These are phyloP conservation scores for Pseudopithomyces chartarum DNA, from an alignment of 2,329 filamentous ascomycete genomes.

Conservation along the genomic window DNA sequence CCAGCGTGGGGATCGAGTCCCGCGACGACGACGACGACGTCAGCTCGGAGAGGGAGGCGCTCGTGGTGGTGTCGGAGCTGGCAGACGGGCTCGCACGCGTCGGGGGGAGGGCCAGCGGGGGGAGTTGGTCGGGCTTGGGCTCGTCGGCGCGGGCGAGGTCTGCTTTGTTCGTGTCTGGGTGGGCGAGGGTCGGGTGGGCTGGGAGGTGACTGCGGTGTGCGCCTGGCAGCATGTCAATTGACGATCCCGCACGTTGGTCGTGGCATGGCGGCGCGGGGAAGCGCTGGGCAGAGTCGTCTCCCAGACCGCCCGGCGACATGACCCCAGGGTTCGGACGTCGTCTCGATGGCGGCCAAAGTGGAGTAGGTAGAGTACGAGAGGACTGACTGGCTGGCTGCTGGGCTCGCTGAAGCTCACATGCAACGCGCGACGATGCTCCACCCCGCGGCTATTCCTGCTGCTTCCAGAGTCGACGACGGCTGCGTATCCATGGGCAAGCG, in stretches of 20 bases:
- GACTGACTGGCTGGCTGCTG: conserved; percentile 9
- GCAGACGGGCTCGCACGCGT: conserved; percentile 35
- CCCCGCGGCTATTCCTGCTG: conserved; percentile 39
- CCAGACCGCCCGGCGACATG: conserved; percentile 23
- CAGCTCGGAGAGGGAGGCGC: conserved; percentile 33
- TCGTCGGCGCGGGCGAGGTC: conserved; percentile 19
- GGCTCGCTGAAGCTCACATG: conserved; percentile 22
- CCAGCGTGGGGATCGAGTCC: conserved; percentile 27
- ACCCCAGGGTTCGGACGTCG: conserved; percentile 18
- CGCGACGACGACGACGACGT: conserved; percentile 36
- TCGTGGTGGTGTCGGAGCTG: conserved; percentile 30
- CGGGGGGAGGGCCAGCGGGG: conserved; percentile 18
- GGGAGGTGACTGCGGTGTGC: conserved; percentile 15
- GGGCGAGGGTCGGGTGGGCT: conserved; percentile 9
- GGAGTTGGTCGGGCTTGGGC: conserved; percentile 8
- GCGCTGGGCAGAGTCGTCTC: conserved; percentile 14
- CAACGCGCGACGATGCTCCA: conserved; percentile 21
- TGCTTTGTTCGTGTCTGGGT: conserved; percentile 28
- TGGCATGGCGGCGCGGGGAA: conserved; percentile 12
- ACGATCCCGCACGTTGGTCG: conserved; percentile 9
- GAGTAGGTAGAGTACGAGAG: conserved; percentile 7
- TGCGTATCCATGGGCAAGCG: conserved; percentile 42
- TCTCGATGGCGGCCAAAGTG: conserved; percentile 25
- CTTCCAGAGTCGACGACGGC: conserved; percentile 37
- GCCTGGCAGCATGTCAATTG: conserved; percentile 32